A percentile compares a stretch with the other conserved stretches of the same genome.
Evolutionary conservation across 202 grass and related monocot genomes (phyloP).

Genomic region (Digitaria exilis): DNA sequence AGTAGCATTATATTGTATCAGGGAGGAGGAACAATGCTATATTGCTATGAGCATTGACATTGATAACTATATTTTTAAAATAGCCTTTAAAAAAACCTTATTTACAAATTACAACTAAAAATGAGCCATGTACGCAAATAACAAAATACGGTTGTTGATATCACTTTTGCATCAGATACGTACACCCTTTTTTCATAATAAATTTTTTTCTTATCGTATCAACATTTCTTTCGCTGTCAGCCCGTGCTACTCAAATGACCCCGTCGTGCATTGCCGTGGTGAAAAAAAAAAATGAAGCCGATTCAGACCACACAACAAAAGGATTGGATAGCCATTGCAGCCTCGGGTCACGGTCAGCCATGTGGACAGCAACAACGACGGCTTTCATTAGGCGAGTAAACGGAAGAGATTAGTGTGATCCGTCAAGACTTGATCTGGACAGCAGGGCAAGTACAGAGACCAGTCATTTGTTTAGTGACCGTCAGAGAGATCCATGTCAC

Average conservation of each 20-base stretch:
- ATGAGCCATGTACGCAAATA: not conserved
- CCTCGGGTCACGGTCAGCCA: slow-evolving; percentile 1
- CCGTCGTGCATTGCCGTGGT: not conserved
- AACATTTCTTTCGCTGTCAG: slow-evolving; percentile 19
- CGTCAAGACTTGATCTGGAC: not conserved
- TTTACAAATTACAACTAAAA: not conserved
- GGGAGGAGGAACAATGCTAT: no score
- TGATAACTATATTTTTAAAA: no score
- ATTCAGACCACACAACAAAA: not conserved
- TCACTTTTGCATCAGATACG: not conserved
- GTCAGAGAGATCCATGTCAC: not conserved
- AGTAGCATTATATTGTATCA: no score
- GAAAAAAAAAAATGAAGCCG: not conserved
- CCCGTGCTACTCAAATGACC: not conserved
- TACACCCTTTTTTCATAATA: not conserved
- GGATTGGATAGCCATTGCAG: not conserved
- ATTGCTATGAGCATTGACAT: no score
- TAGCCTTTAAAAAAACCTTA: no score
- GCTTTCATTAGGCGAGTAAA: not conserved
- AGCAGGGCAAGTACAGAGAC: not conserved
- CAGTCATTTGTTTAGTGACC: not conserved
- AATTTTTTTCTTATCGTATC: no score
- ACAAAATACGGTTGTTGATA: not conserved
- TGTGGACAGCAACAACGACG: not conserved
- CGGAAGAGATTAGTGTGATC: not conserved